Conservation (phyloP, 345 rosid genomes). For the Aegle marmelos region DNA sequence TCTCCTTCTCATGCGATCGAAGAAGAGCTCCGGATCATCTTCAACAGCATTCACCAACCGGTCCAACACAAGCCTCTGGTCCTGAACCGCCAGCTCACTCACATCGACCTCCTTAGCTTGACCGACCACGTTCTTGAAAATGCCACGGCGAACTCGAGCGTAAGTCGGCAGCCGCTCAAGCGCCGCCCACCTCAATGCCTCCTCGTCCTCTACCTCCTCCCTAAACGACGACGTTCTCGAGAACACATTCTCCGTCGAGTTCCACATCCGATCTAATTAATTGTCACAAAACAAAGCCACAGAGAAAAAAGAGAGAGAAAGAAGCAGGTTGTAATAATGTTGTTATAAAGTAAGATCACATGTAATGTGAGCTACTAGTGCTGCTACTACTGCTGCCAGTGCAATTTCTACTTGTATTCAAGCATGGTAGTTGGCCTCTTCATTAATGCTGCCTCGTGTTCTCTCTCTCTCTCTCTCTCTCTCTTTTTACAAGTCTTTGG, state of each 20-base stretch:
- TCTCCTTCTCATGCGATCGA: conserved; percentile 71
- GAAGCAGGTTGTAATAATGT: not conserved
- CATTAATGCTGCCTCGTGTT: conserved; percentile 44
- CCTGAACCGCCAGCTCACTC: conserved; percentile 59
- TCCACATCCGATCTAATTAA: conserved; percentile 63
- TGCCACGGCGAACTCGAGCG: conserved; percentile 64
- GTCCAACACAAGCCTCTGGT: conserved; percentile 70
- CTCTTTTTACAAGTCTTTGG: not conserved
- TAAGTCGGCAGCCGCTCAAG: conserved; percentile 87
- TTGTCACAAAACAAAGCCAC: not conserved
- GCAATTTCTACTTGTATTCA: conserved; percentile 1
- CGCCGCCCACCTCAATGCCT: conserved; percentile 91
- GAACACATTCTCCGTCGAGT: conserved; percentile 69
- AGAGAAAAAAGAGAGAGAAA: not conserved
- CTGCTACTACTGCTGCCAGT: not conserved
- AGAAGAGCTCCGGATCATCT: conserved; percentile 83
- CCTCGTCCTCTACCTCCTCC: conserved; percentile 66
- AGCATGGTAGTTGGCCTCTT: conserved; percentile 48
- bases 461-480: not conserved
- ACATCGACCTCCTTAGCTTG: conserved; percentile 66
- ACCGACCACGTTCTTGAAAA: conserved; percentile 67
- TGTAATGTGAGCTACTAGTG: not conserved
- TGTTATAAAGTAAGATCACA: not conserved
- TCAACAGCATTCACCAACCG: conserved; percentile 71
- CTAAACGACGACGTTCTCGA: conserved; percentile 61